Evolutionary conservation across 352 stramenopile species (phyloP).

Genomic region (Salisapilia sapeloensis): DNA sequence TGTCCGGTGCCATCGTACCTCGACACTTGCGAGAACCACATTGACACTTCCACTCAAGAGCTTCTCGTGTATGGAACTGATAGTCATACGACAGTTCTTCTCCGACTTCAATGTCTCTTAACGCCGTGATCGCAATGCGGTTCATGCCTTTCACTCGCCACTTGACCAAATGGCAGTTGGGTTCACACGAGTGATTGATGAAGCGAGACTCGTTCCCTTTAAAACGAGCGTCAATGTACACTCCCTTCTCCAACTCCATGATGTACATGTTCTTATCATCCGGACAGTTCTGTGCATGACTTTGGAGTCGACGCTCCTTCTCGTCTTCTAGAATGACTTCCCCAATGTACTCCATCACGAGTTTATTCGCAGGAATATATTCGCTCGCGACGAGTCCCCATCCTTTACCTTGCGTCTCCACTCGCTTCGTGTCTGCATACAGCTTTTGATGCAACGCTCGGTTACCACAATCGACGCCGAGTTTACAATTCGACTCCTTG

Average conservation of each 20-base stretch:
- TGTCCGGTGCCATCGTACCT: constrained; percentile 75
- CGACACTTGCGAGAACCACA: constrained; percentile 67
- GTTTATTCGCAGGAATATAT: constrained; percentile 55
- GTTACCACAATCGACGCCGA: constrained; percentile 86
- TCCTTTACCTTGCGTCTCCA: constrained; percentile 78
- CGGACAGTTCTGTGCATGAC: constrained; percentile 74
- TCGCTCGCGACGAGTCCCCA: constrained; percentile 81
- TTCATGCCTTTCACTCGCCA: constrained; percentile 89
- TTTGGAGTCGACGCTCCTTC: constrained; percentile 74
- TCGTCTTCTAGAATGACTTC: constrained; percentile 90
- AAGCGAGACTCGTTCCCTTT: constrained; percentile 90
- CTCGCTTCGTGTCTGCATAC: constrained; percentile 55
- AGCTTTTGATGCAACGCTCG: constrained; percentile 71
- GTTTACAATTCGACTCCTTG: constrained; percentile 79
- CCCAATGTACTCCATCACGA: constrained; percentile 91
- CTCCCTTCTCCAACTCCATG: constrained; percentile 84
- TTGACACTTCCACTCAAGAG: constrained; percentile 77
- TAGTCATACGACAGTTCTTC: constrained; percentile 93
- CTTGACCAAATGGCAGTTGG: constrained; percentile 90
- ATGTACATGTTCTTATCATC: constrained; percentile 95
- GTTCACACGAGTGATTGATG: constrained; percentile 95
- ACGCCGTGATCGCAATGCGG: constrained; percentile 84
- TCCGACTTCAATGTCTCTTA: constrained; percentile 76
- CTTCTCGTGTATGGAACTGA: constrained; percentile 82
- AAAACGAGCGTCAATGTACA: constrained; percentile 91